A percentile compares a stretch with the other conserved stretches of the same genome.
Evolutionary conservation across 2,329 filamentous ascomycete species (phyloP).

Genomic region (Colletotrichum brevisporum): DNA sequence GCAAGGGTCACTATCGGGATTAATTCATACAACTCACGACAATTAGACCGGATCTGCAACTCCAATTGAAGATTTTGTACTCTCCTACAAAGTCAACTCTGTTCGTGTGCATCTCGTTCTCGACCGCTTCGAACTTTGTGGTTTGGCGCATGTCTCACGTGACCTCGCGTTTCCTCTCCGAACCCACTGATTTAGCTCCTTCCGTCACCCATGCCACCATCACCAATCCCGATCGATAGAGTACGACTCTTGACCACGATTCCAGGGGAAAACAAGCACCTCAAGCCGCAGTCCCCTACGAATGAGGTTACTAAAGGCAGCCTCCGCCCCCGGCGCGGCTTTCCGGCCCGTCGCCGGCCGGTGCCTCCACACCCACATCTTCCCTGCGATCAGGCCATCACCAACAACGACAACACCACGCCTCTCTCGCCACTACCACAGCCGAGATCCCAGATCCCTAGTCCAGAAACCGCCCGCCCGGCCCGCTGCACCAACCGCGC

Average conservation of each 20-base stretch:
- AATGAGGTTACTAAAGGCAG: constrained; percentile 1
- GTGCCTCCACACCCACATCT: background rate
- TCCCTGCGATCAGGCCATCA: background rate
- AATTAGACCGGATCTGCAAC: too few relatives aligned
- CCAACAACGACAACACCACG: background rate
- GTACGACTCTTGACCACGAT: background rate
- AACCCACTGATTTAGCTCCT: background rate
- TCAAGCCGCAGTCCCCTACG: background rate
- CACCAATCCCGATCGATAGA: background rate
- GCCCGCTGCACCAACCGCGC: background rate
- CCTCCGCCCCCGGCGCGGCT: constrained; percentile 4
- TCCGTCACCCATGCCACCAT: background rate
- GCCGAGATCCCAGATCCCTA: too few relatives aligned
- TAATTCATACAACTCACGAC: background rate
- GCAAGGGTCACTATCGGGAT: background rate
- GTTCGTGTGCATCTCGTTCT: too few relatives aligned
- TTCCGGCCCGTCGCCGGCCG: constrained; percentile 8
- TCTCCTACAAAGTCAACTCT: too few relatives aligned
- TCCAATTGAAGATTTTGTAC: too few relatives aligned
- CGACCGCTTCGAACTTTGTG: too few relatives aligned
- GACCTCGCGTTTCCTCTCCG: constrained; percentile 13
- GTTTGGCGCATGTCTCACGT: constrained; percentile 22
- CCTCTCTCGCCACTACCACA: background rate
- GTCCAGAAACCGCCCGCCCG: too few relatives aligned
- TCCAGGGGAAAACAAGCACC: background rate